Evolutionary conservation across 352 stramenopile genomes (phyloP), one percentile per base, ranked within the genome.

Genomic region (Pythium insidiosum): DNA sequence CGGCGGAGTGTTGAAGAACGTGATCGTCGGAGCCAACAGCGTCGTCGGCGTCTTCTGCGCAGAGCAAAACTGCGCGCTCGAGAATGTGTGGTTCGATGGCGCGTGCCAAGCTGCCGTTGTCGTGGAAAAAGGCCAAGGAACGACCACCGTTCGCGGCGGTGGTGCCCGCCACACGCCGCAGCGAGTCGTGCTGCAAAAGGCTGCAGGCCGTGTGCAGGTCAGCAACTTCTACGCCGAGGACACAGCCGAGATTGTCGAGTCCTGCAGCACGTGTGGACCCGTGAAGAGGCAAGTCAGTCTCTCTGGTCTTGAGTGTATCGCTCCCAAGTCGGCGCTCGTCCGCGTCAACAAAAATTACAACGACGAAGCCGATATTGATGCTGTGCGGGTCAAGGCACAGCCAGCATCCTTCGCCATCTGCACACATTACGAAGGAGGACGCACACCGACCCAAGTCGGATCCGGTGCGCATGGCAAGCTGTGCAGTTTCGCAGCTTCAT

Each of bases 311-410:
- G 58, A 70, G 15, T 65, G 52, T n/a, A 48, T 74, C n/a, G 72
- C 78, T 42, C 73, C 73, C 23, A 69, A 58, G 1, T 54, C 63
- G 0, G 66, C 77, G 30, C 61, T 86, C 13, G 73, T 86, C 38
- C 66, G 70, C 21, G 60, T 86, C 51, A 86, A 86, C 40, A 53
- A 66, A 23, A 86, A 86, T 53, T 86, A 86, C 63, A 76, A 82
- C 28, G 73, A 86, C 48, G 47, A 65, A 40, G 73, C 67, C 15
- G 66, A 53, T 0, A 69, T 83, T 29, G 62, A 59, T 13, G 77
- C 65, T 38, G 54, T 63, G 12, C 73, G 54, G 29, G 65, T 81
- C 31, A 45, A 53, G 5, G 68, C 64, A n/a, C n/a, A n/a, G n/a
- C n/a, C n/a, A n/a, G n/a, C n/a, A n/a, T n/a, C n/a, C n/a, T n/a